Evolutionary conservation across 2,329 filamentous ascomycete genomes (phyloP).

Genomic region (Chalaropsis thielavioides): DNA sequence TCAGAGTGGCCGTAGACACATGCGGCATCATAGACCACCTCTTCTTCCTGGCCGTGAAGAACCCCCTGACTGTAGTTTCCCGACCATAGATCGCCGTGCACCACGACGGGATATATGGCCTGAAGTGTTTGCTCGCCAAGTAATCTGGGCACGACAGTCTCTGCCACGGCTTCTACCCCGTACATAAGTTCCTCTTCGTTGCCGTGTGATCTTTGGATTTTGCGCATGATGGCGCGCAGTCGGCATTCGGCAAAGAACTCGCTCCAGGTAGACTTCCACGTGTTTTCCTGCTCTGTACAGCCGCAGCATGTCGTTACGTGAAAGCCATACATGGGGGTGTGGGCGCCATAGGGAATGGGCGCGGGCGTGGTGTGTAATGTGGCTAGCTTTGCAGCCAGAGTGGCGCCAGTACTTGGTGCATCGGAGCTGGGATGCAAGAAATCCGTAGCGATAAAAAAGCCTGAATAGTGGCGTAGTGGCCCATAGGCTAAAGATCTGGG

Average conservation of each 20-base stretch:
- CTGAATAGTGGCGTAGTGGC: constrained; percentile 36
- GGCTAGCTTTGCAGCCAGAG: constrained; percentile 62
- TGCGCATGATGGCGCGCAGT: constrained; percentile 42
- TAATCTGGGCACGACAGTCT: constrained; percentile 58
- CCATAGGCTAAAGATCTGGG: constrained; percentile 65
- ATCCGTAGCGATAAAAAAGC: constrained; percentile 55
- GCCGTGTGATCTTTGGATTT: constrained; percentile 9
- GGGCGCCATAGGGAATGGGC: constrained; percentile 42
- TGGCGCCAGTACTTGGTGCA: constrained; percentile 34
- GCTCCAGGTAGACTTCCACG: constrained; percentile 58
- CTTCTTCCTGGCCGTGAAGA: constrained; percentile 44
- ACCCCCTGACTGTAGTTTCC: constrained; percentile 61
- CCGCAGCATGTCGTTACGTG: constrained; percentile 77
- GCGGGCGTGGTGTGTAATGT: constrained; percentile 64
- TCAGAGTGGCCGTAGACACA: constrained; percentile 76
- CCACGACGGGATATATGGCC: constrained; percentile 57
- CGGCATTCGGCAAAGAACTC: constrained; percentile 73
- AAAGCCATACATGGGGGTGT: constrained; percentile 63
- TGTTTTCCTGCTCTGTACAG: constrained; percentile 67
- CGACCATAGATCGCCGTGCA: constrained; percentile 90
- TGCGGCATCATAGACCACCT: constrained; percentile 71
- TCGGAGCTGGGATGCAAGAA: constrained; percentile 52
- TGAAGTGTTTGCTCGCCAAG: constrained; percentile 52
- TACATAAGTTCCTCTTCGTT: constrained; percentile 30
- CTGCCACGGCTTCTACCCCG: constrained; percentile 50